phyloP scores from a whole-genome alignment of 495 filamentous ascomycete genomes.

The Penicillium parvum region DNA sequence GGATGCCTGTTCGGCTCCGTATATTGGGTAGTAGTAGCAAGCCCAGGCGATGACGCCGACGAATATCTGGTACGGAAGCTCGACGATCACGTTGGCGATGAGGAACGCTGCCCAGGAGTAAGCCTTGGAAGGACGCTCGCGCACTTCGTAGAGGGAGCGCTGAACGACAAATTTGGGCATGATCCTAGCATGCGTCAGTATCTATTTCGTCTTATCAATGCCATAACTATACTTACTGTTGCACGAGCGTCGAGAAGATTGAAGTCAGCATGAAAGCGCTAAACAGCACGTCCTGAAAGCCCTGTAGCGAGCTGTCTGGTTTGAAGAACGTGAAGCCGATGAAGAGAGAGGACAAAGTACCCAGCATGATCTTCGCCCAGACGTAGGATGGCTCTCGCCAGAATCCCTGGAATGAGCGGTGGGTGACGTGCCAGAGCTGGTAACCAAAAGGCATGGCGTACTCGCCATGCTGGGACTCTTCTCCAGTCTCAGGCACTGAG shows the following conservation, averaged over 20 bases:
- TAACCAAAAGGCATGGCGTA: conserved; percentile 50
- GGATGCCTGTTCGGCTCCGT: conserved; percentile 34
- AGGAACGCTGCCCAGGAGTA: conserved; percentile 73
- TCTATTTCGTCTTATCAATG: neutral
- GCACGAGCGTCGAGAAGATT: conserved; percentile 69
- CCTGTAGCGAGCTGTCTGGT: conserved; percentile 63
- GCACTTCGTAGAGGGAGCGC: conserved; percentile 62
- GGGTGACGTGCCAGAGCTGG: conserved; percentile 48
- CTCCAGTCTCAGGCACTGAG: conserved; percentile 14
- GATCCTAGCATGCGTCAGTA: conserved; percentile 43
- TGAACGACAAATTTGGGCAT: conserved; percentile 67
- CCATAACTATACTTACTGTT: conserved; percentile 28
- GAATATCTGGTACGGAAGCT: conserved; percentile 66
- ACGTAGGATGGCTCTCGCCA: conserved; percentile 58
- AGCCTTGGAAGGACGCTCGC: conserved; percentile 63
- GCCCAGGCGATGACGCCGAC: conserved; percentile 56
- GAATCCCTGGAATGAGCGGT: conserved; percentile 48
- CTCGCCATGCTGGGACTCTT: conserved; percentile 25
- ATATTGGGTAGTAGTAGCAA: conserved; percentile 58
- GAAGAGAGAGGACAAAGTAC: conserved; percentile 56
- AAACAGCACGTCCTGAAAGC: conserved; percentile 81
- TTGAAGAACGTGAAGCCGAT: conserved; percentile 88
- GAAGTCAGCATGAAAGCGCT: conserved; percentile 78
- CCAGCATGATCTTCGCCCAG: conserved; percentile 50
- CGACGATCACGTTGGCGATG: conserved; percentile 64